Base-by-base conservation (phyloP, 2,329 filamentous ascomycete genomes). In the Calonectria ilicicola region DNA sequence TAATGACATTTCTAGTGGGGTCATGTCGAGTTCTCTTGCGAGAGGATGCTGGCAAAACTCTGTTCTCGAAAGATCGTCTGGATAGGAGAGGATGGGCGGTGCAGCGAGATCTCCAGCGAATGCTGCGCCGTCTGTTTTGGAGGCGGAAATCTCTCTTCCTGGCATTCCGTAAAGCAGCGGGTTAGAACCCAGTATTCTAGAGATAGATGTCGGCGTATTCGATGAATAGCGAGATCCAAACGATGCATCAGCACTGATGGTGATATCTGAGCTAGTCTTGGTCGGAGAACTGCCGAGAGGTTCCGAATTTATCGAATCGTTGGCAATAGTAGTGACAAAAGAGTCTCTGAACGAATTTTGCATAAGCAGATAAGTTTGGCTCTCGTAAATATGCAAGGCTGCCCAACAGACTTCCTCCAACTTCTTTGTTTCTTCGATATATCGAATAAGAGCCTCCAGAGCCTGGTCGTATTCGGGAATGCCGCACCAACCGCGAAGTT, bases 91-190 rank as follows among this genome's bases (percentile, higher is more conserved):
- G n/a, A 85, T 70, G 8, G 81, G 79, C 1, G 82, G 77, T 0
- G 77, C 81, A 5, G 74, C 70, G 6, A 74, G 67, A 42, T 85
- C 83, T 32, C 78, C 77, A n/a, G 79, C 75, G 72, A 85, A 84
- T 3, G 78, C 77, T 17, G 82, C 81, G 5, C 80, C 81, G 35
- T 86, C 83, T 2, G 83, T 85, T 62, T 82, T 84, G 17, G 85
- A 81, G 4, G 79, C 79, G 0, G 83, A 83, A 12, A 85, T 73
- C 65, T 86, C 84, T 65, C 84, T 80, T 2, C 84, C 84, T 1
- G 85, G 84, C 68, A 84, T 81, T 7, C 84, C 83, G 63, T 74
- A 79, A 12, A 85, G 79, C 0, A 86, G 79, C 89, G 84, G 96
- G 38, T 81, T 78, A 0, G 77, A 78, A 9, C 74, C 71, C 5